Base-by-base conservation (phyloP, 2,329 filamentous ascomycete species). In the Colletotrichum orchidophilum region DNA sequence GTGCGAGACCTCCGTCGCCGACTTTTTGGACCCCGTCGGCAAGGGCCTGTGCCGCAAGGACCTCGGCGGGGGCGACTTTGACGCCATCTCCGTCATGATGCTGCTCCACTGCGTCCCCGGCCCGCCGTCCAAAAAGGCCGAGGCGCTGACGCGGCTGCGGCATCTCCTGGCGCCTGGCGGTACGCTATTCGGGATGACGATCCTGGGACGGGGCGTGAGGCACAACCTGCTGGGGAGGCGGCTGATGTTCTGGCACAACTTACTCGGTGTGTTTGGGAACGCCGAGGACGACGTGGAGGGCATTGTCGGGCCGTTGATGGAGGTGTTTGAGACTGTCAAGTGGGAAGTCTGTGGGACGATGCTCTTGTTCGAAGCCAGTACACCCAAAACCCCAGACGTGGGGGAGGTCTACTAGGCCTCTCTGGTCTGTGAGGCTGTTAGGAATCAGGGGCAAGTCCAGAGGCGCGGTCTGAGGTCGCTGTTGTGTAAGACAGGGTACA, bases 81-180 rank as follows among this genome's bases (percentile, higher is more conserved):
- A 70, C 24, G 50, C 39, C 1, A 70, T 70, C 18, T 70, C 67
- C 5, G 50, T 54, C 12, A 70, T 49, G 63, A 39, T 70, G 27
- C 69, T 77, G 9, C 71, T 78, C 13, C 77, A 79, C 70, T 78
- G 77, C 63, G 62, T 78, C 5, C 69, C 76, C 6, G 74, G 73
- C 1, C 70, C 75, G 0, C 52, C 75, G 0, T 74, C 73, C 9
- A 50, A 59, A 9, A 78, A 78, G 59, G 68, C 54, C 29, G 29
- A 63, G 26, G 71, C 65, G 26, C 21, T 74, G 29, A 49, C 70
- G 8, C 24, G 27, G 21, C 53, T 74, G 4, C 69, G 72, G 21
- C 33, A 60, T 11, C 72, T 74, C 11, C 70, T 78, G 8, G 70
- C 71, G 8, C 61, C 65, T 1, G 73, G 63, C 5, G 75, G 76